These are phyloP conservation scores for Dittrichia graveolens DNA, from an alignment of 129 eudicot species.

Conservation along the genomic window DNA sequence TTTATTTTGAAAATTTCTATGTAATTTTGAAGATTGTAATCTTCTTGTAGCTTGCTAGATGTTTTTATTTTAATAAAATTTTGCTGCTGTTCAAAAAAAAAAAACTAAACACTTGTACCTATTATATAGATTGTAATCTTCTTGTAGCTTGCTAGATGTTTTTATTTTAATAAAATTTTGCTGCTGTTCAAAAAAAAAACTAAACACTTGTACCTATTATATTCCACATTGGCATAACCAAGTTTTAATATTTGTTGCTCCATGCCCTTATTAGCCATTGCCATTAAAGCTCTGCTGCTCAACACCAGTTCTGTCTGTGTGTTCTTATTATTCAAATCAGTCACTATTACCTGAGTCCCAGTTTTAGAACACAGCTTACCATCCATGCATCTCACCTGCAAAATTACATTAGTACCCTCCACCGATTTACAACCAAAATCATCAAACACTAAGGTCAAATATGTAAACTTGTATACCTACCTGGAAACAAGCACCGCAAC, in stretches of 20 bases:
- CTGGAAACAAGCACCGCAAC: slow-evolving; percentile 86
- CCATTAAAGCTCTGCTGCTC: slow-evolving; percentile 63
- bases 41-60: too few species aligned
- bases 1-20: too few species aligned
- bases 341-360: slow-evolving; percentile 60
- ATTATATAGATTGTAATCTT: too few species aligned
- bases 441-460: slow-evolving; percentile 9
- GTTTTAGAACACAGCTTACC: slow-evolving; percentile 40
- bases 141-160: too few species aligned
- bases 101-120: too few species aligned
- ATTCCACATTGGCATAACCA: slow-evolving; percentile 61
- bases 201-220: slow-evolving; percentile 53
- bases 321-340: slow-evolving; percentile 49
- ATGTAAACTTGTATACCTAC: slow-evolving; percentile 25
- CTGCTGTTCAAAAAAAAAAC: too few species aligned
- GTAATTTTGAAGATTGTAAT: too few species aligned
- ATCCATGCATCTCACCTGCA: slow-evolving; percentile 68
- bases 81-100: too few species aligned
- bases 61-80: too few species aligned
- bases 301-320: slow-evolving; percentile 56
- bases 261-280: slow-evolving; percentile 66
- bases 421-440: slow-evolving; percentile 7
- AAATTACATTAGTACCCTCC: slow-evolving; percentile 11
- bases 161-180: too few species aligned
- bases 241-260: slow-evolving; percentile 51